A percentile compares a stretch with the other conserved stretches of the same genome.
Conservation (phyloP, 148 eudicot species). For the Dysphania ambrosioides region DNA sequence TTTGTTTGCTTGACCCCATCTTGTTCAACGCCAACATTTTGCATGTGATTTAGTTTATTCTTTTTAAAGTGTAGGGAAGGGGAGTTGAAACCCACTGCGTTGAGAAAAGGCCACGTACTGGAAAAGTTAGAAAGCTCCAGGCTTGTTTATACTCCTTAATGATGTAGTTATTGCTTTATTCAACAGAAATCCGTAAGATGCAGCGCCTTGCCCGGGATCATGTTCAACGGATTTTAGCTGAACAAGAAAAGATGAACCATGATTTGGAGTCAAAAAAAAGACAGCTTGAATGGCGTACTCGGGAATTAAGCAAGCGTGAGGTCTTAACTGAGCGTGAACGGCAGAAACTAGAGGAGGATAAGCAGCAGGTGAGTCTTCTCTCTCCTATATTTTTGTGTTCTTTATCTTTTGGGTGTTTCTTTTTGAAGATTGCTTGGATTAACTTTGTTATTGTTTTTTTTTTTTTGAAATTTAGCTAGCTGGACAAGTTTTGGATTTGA, state of each 20-base stretch:
- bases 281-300: slow-evolving; percentile 59
- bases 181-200: slow-evolving; percentile 71
- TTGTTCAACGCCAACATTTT: background rate
- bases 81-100: background rate
- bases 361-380: slow-evolving; percentile 57
- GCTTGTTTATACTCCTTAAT: background rate
- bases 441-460: background rate
- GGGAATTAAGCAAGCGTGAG: slow-evolving; percentile 64
- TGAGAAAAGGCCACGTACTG: background rate
- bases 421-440: background rate
- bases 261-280: slow-evolving; percentile 59
- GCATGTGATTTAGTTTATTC: background rate
- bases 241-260: slow-evolving; percentile 60
- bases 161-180: slow-evolving; percentile 11
- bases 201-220: slow-evolving; percentile 60
- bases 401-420: background rate
- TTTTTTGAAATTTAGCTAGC: background rate
- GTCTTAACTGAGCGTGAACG: slow-evolving; percentile 73
- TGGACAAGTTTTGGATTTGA: slow-evolving; percentile 3
- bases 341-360: slow-evolving; percentile 78
- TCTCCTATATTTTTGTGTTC: background rate
- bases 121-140: background rate
- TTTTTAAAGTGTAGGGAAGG: background rate
- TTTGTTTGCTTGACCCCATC: no score
- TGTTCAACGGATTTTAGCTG: slow-evolving; percentile 50